A percentile compares a stretch with the other conserved stretches of the same genome.
Conservation (phyloP, 2,329 filamentous ascomycete genomes). For the Aotearoamyces nothofagi region DNA sequence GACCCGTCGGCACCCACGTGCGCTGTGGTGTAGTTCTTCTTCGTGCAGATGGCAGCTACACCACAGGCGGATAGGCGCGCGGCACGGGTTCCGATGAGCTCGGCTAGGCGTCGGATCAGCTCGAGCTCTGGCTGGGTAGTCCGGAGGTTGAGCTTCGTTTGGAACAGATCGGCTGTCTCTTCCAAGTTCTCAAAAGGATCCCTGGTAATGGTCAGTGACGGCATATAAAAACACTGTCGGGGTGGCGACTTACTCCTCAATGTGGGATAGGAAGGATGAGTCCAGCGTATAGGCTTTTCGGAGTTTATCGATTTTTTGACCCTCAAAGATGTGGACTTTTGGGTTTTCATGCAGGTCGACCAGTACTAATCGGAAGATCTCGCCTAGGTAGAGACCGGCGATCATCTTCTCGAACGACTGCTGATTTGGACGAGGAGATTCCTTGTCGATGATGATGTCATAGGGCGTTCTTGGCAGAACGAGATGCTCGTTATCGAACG, state of each 20-base stretch:
- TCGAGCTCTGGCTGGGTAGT: constrained; percentile 70
- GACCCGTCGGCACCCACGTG: constrained; percentile 95
- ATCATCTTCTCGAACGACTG: constrained; percentile 98
- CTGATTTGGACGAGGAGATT: constrained; percentile 79
- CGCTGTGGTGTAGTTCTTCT: constrained; percentile 77
- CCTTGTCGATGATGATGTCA: constrained; percentile 75
- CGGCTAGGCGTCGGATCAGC: constrained; percentile 74
- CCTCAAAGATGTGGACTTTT: constrained; percentile 62
- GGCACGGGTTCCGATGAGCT: constrained; percentile 88
- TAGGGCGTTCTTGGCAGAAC: constrained; percentile 77
- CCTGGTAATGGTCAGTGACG: constrained; percentile 27
- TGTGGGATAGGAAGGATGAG: constrained; percentile 79
- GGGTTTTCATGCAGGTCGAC: constrained; percentile 73
- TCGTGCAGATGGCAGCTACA: constrained; percentile 90
- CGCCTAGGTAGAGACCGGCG: constrained; percentile 81
- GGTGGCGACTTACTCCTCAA: constrained; percentile 55
- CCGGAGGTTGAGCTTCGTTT: constrained; percentile 55
- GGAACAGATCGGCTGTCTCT: constrained; percentile 74
- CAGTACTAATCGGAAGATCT: constrained; percentile 81
- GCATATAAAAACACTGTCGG: constrained; percentile 9
- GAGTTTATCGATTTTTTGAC: constrained; percentile 66
- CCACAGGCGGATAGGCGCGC: constrained; percentile 89
- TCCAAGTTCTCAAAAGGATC: constrained; percentile 92
- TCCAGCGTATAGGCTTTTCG: constrained; percentile 82
- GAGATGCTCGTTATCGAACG: constrained; percentile 86